Evolutionary conservation across 2,329 filamentous ascomycete species (phyloP), one percentile per base, ranked within the genome.

Genomic region (Arachnomyces sp.): DNA sequence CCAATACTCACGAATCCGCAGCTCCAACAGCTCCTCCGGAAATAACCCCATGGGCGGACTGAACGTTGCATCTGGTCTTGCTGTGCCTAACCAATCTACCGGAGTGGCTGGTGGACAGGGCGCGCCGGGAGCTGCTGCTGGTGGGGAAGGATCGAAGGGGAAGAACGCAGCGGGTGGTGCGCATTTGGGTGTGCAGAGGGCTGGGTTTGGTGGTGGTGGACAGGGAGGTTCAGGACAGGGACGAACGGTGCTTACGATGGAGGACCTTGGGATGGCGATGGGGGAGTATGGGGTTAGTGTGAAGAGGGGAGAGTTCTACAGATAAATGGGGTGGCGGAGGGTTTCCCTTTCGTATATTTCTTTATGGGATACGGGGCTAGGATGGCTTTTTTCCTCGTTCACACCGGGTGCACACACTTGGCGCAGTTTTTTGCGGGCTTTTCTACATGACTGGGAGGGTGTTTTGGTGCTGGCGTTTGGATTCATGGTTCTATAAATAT

Each of bases 261-360:
- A 98, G 67, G 92, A 98, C 62, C 65, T 98, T 54, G 92, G 92
- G 12, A 96, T 96, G 88, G 92, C 92, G 1, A 90, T 96, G 21
- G 86, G 86, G 25, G 92, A 98, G 71, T 98, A 96, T 60, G 92
- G 92, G 1, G 88, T 98, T 38, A 98, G 95, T 60, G 85, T 96
- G 39, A 96, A 95, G 78, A 77, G 92, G 49, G 89, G 90, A 57
- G 92, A 98, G 68, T 98, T 96, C 60, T 98, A 98, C 63, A 77
- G 89, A 54, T 95, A 61, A 71, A 41, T 6, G 15, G 21, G 9
- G 5, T 29, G 18, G 30, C 28, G 17, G 38, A 29, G 16, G 13
- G 14, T 11, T 33, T 33, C 12, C 31, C 12, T 11, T 14, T 14
- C 4, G 4, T 33, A 4, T 25, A 25, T 25, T 25, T 25, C 21